Conservation (phyloP, 257 asterid genomes). For the Solanum phureja region DNA sequence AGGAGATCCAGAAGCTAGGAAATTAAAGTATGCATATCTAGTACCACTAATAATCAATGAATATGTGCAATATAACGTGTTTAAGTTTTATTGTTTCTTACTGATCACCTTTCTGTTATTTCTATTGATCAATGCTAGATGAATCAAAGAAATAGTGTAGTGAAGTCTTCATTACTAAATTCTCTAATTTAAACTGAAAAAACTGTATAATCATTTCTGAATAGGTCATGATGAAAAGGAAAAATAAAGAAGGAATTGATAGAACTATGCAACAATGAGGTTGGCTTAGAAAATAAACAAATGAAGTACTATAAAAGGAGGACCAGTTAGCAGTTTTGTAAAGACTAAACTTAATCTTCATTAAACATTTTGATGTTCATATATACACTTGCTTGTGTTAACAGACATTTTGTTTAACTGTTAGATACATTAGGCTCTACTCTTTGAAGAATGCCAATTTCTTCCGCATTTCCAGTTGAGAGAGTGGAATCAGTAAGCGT, state of each 20-base stretch:
- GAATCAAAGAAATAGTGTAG: background rate
- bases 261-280: background rate
- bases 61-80: background rate
- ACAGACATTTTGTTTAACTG: background rate
- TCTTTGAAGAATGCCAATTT: slow-evolving; percentile 15
- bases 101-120: background rate
- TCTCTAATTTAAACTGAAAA: background rate
- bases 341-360: background rate
- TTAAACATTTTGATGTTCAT: background rate
- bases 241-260: background rate
- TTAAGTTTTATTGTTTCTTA: background rate
- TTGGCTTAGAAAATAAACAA: background rate
- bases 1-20: background rate
- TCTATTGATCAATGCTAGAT: background rate
- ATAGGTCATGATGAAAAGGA: background rate
- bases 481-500: slow-evolving; percentile 35
- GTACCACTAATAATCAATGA: background rate
- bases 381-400: background rate
- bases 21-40: background rate
- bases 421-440: slow-evolving; percentile 1
- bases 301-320: background rate
- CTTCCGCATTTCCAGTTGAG: slow-evolving; percentile 29
- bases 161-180: background rate
- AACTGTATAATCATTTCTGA: background rate
- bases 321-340: background rate